Conservation (phyloP, 768 basidiomycete genomes). For the Mycena sanguinolenta region DNA sequence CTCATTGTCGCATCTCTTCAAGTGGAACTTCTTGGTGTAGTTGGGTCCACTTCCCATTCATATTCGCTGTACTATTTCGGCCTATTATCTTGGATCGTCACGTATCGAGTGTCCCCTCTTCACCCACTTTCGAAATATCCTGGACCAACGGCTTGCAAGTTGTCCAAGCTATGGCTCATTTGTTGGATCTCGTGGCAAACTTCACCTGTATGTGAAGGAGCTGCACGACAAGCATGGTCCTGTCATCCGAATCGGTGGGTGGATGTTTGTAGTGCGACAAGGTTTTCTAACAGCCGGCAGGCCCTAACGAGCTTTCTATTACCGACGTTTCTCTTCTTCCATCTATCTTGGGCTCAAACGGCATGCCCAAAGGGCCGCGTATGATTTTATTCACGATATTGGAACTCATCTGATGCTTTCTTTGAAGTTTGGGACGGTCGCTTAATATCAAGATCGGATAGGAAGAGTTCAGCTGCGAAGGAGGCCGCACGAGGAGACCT, state of each 20-base stretch:
- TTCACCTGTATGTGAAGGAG: constrained; percentile 56
- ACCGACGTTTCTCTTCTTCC: constrained; percentile 48
- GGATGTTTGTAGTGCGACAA: background rate
- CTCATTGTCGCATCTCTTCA: background rate
- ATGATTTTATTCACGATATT: constrained; percentile 31
- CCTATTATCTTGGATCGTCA: constrained; percentile 39
- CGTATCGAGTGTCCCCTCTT: constrained; percentile 61
- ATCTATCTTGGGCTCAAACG: constrained; percentile 50
- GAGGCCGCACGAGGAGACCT: too few species aligned
- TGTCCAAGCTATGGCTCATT: constrained; percentile 55
- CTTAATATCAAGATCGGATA: too few species aligned
- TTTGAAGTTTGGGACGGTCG: too few species aligned
- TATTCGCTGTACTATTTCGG: constrained; percentile 13
- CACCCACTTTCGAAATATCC: constrained; percentile 65
- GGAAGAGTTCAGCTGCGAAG: too few species aligned
- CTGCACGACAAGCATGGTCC: constrained; percentile 67
- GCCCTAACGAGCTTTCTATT: constrained; percentile 63
- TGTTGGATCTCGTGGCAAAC: constrained; percentile 53
- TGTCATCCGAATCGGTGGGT: constrained; percentile 65
- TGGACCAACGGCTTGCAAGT: constrained; percentile 56
- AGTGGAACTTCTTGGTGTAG: background rate
- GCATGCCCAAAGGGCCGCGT: constrained; percentile 59
- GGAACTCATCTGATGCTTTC: background rate
- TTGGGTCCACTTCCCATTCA: background rate
- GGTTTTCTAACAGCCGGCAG: constrained; percentile 38